phyloP scores from a whole-genome alignment of 2,329 filamentous ascomycete genomes.

The Cladosporium sp. region DNA sequence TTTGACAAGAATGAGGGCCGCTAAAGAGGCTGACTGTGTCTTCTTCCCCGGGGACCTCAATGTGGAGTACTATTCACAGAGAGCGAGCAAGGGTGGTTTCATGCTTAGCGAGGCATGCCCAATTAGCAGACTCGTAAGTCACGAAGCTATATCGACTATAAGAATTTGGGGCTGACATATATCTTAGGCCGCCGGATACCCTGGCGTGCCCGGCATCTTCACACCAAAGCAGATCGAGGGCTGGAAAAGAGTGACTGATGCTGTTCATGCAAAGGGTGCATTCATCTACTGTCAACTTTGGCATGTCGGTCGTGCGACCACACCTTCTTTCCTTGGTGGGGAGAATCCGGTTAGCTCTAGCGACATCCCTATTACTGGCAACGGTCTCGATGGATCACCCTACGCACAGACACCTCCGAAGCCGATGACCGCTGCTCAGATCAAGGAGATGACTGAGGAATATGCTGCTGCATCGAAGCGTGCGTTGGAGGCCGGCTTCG shows the following conservation, averaged over 20 bases:
- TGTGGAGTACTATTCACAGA: conserved; percentile 53
- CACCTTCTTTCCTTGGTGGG: conserved; percentile 21
- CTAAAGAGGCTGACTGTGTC: conserved; percentile 34
- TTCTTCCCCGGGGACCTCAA: conserved; percentile 40
- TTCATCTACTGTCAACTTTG: conserved; percentile 61
- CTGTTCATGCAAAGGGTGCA: conserved; percentile 60
- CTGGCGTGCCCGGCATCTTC: conserved; percentile 55
- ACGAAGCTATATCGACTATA: conserved; percentile 50
- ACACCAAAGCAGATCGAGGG: conserved; percentile 51
- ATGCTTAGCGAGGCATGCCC: conserved; percentile 54
- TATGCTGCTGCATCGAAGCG: conserved; percentile 40
- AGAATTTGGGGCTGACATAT: conserved; percentile 51
- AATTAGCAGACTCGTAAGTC: conserved; percentile 37
- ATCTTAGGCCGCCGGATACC: conserved; percentile 39
- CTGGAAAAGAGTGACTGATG: conserved; percentile 58
- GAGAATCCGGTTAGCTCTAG: conserved; percentile 25
- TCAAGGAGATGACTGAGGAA: conserved; percentile 30
- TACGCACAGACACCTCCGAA: conserved; percentile 33
- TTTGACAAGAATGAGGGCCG: conserved; percentile 38
- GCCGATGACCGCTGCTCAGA: conserved; percentile 35
- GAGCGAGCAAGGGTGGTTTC: conserved; percentile 46
- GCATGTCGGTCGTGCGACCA: conserved; percentile 49
- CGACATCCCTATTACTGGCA: conserved; percentile 30
- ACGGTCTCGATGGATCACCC: conserved; percentile 25
- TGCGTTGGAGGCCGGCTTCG: conserved; percentile 48